Conservation (phyloP, 768 basidiomycete species). For the Melanogaster broomeanus region DNA sequence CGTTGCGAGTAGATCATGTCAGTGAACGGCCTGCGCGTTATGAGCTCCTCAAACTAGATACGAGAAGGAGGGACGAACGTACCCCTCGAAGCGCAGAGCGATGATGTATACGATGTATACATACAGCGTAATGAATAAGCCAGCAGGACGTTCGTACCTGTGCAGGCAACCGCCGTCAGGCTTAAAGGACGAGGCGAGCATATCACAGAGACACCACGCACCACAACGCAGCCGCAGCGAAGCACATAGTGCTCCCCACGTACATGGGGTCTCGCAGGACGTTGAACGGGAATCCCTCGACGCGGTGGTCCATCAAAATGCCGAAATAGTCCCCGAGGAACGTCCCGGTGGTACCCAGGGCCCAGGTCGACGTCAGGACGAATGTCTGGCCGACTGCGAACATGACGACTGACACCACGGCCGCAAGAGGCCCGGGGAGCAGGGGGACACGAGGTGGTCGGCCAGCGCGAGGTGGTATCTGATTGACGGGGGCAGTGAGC, state of each 20-base stretch:
- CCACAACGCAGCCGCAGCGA: constrained; percentile 86
- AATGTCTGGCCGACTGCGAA: constrained; percentile 80
- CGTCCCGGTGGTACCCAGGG: constrained; percentile 90
- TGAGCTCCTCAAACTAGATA: constrained; percentile 1
- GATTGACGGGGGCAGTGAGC: not conserved
- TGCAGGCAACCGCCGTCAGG: not conserved
- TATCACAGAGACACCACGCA: constrained; percentile 39
- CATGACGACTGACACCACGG: constrained; percentile 56
- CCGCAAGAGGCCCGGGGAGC: constrained; percentile 66
- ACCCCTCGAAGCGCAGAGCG: constrained; percentile 92
- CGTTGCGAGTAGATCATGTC: constrained; percentile 78
- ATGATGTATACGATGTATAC: constrained; percentile 84
- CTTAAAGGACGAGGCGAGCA: not conserved
- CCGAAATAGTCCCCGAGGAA: constrained; percentile 88
- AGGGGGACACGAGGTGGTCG: constrained; percentile 73
- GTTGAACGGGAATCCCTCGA: constrained; percentile 98
- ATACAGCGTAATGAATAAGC: constrained; percentile 75
- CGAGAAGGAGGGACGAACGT: constrained; percentile 29
- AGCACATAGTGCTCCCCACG: constrained; percentile 90
- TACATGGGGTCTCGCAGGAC: constrained; percentile 95
- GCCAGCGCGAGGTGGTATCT: constrained; percentile 77
- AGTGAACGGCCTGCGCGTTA: constrained; percentile 62
- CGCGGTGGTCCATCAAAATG: constrained; percentile 83
- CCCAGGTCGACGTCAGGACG: constrained; percentile 87
- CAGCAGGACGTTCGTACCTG: constrained; percentile 87